These are phyloP conservation scores for Lavandula angustifolia DNA, from an alignment of 257 asterid genomes.

Conservation along the genomic window DNA sequence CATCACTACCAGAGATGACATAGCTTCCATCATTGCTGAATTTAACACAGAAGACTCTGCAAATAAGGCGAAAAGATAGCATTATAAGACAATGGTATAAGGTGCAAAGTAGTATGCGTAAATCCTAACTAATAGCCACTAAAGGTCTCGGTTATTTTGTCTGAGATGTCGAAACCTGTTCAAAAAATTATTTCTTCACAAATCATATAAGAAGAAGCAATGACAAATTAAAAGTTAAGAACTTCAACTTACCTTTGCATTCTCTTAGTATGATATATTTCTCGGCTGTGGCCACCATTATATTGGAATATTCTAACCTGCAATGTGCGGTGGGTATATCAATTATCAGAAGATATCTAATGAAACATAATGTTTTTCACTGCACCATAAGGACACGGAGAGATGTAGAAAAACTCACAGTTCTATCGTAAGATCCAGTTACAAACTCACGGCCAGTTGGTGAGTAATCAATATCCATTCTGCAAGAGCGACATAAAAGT, in stretches of 20 bases:
- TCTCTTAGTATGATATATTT: slow-evolving; percentile 91
- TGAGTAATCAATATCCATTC: slow-evolving; percentile 97
- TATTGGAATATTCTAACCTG: slow-evolving; percentile 90
- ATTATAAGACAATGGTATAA: slow-evolving; percentile 26
- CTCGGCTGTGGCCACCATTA: slow-evolving; percentile 97
- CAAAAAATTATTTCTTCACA: slow-evolving; percentile 13
- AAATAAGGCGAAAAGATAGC: slow-evolving; percentile 21
- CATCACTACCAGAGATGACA: slow-evolving; percentile 92
- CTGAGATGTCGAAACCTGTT: neutral
- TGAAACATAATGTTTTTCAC: neutral
- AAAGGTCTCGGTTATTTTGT: too few species aligned
- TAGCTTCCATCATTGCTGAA: slow-evolving; percentile 86
- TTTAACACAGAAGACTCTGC: slow-evolving; percentile 93
- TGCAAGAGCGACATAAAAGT: slow-evolving; percentile 31
- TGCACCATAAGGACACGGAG: neutral
- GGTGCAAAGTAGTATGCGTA: neutral
- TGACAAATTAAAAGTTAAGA: too few species aligned
- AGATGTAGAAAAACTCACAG: slow-evolving; percentile 53
- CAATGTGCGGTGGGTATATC: slow-evolving; percentile 29
- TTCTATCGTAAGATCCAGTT: slow-evolving; percentile 95
- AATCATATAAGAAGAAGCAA: slow-evolving; percentile 5
- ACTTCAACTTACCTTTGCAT: slow-evolving; percentile 80
- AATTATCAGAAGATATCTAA: neutral
- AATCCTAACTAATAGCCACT: too few species aligned
- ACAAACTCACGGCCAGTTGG: slow-evolving; percentile 99